Evolutionary conservation across 2,329 filamentous ascomycete genomes (phyloP), one percentile per base, ranked within the genome.

Genomic region (Fusarium guadeloupense): DNA sequence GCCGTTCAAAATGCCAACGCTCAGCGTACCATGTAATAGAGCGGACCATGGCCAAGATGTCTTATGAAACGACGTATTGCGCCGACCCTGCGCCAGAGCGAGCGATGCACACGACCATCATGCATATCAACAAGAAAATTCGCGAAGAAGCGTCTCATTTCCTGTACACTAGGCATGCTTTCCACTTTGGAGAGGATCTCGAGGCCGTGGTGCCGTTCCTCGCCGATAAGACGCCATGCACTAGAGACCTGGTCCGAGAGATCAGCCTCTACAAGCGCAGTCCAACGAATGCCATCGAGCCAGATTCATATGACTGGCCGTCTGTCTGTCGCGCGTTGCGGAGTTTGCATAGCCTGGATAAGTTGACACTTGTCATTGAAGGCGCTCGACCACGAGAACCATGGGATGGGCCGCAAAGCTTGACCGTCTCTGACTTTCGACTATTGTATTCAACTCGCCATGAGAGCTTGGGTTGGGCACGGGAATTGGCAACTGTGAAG

Each of bases 161-260:
- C 14, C 75, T 89, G 4, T 89, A 89, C 71, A 77, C 76, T 8
- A 75, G 71, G 50, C 83, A 87, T 69, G 76, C 76, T 1, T 88
- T 89, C 70, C 81, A 83, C 66, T 89, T 89, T 70, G 82, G 81
- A 58, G 78, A 79, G 41, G 79, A 85, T 71, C 77, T 89, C 61
- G 86, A 89, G 71, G 84, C 85, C 14, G 78, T 86, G 6, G 78
- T 82, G 1, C 84, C 85, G 0, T 89, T 89, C 69, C 75, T 89
- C 33, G 75, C 76, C 26, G 85, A 88, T 69, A 77, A 87, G 28
- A 84, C 82, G 3, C 77, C 80, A 1, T 64, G 71, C 16, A 80
- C 82, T 3, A 77, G 82, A 28, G 69, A 72, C 9, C 74, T 82
- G 40, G 73, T 89, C 54, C 75, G 76, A 25, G 76, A 78, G 30